Evolutionary conservation across 352 stramenopile genomes (phyloP).

Genomic region (Globisporangium heterothallicum): DNA sequence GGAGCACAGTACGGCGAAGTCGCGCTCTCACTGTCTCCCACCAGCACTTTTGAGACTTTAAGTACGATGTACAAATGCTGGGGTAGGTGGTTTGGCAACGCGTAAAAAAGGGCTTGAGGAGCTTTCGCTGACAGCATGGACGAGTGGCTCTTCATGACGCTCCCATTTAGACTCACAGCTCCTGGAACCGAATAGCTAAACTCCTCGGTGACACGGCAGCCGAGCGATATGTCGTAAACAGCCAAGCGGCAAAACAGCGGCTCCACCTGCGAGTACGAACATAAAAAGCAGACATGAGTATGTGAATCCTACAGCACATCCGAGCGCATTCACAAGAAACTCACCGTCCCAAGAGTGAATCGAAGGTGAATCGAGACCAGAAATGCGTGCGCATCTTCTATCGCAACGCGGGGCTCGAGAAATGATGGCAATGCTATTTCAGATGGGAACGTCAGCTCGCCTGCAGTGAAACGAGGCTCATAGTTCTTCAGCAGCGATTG

Average conservation of each 20-base stretch:
- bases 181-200: conserved; percentile 47
- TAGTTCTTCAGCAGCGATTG: conserved; percentile 58
- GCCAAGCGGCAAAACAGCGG: conserved; percentile 50
- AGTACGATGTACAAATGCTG: conserved; percentile 59
- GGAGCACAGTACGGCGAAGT: conserved; percentile 55
- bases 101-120: conserved; percentile 45
- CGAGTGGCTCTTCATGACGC: conserved; percentile 1
- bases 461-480: conserved; percentile 37
- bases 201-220: conserved; percentile 57
- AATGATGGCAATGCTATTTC: conserved; percentile 30
- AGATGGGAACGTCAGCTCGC: conserved; percentile 42
- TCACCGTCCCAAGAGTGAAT: conserved; percentile 50
- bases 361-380: conserved; percentile 35
- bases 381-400: conserved; percentile 45
- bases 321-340: too few relatives aligned
- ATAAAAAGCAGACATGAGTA: too few relatives aligned
- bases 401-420: conserved; percentile 38
- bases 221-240: conserved; percentile 54
- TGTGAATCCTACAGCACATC: too few relatives aligned
- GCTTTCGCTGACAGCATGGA: background rate
- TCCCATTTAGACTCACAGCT: conserved; percentile 9
- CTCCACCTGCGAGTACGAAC: conserved; percentile 39
- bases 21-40: conserved; percentile 46
- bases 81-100: conserved; percentile 37
- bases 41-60: conserved; percentile 58